Conservation (phyloP, 768 basidiomycete species). For the Lactifluus piperatus region DNA sequence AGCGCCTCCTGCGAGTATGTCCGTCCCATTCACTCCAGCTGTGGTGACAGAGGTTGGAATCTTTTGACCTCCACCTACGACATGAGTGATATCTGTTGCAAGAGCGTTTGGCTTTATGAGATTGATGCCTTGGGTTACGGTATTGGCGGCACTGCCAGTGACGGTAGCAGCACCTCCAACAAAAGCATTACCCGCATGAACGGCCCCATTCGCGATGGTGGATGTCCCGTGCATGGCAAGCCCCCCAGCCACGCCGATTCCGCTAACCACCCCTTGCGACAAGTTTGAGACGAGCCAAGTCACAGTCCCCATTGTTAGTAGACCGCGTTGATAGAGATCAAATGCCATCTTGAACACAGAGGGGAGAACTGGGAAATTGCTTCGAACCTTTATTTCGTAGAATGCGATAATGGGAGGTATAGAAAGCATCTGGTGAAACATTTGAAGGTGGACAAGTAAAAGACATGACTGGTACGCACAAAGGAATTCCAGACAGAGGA, state of each 20-base stretch:
- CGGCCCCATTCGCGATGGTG: not conserved
- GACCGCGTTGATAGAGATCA: not conserved
- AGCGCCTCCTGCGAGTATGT: not conserved
- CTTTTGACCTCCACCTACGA: not conserved
- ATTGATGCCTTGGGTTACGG: not conserved
- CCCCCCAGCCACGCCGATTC: not conserved
- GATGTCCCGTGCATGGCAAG: not conserved
- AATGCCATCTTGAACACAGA: not conserved
- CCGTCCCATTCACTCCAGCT: not conserved
- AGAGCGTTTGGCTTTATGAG: not conserved
- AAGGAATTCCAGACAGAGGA: not conserved
- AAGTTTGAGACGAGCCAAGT: constrained; percentile 10
- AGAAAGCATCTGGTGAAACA: not conserved
- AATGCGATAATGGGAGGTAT: constrained; percentile 3
- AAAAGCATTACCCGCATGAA: not conserved
- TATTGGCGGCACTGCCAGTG: not conserved
- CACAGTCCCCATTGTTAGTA: not conserved
- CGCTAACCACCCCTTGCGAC: not conserved
- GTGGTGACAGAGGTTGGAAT: not conserved
- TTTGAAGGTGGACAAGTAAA: not conserved
- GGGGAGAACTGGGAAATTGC: not conserved
- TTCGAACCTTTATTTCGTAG: constrained; percentile 11
- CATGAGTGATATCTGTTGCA: not conserved
- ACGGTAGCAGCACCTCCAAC: not conserved
- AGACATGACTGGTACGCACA: not conserved